A percentile compares a stretch with the other conserved stretches of the same genome.
Evolutionary conservation across 1,284 basidiomycete species (phyloP).

Genomic region (Exobasidium rhododendri): DNA sequence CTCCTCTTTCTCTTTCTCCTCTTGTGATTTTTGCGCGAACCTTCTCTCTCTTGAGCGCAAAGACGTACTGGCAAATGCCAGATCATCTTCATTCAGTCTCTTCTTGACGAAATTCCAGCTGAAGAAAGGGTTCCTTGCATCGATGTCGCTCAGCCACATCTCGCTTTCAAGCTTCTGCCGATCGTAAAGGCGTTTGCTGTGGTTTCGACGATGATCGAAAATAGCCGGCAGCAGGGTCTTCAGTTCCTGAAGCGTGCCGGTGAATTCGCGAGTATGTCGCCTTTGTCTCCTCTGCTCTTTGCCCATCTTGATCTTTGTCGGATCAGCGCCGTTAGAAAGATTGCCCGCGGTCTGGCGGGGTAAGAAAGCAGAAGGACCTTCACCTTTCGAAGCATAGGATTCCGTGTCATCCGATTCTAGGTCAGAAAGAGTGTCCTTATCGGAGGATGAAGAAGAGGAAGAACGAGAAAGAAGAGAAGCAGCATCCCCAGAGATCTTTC

Average conservation of each 20-base stretch:
- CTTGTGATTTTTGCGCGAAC: background rate
- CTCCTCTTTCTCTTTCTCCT: background rate
- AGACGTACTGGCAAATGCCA: slow-evolving; percentile 32
- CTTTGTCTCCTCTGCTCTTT: slow-evolving; percentile 16
- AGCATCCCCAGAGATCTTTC: background rate
- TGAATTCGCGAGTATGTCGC: slow-evolving; percentile 35
- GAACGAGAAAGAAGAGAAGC: background rate
- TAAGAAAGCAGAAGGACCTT: slow-evolving; percentile 26
- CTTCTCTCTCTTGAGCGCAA: slow-evolving; percentile 38
- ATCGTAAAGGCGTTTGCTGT: slow-evolving; percentile 15
- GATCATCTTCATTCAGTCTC: slow-evolving; percentile 38
- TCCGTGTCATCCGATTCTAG: slow-evolving; percentile 23
- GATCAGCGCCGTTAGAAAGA: slow-evolving; percentile 26
- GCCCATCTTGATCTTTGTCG: slow-evolving; percentile 9
- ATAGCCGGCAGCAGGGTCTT: slow-evolving; percentile 41
- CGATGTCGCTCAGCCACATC: slow-evolving; percentile 32
- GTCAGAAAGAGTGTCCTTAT: slow-evolving; percentile 13
- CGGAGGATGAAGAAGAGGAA: slow-evolving; percentile 2
- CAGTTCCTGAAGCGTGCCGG: slow-evolving; percentile 38
- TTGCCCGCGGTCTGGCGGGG: slow-evolving; percentile 30
- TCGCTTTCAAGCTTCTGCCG: background rate
- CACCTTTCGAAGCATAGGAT: slow-evolving; percentile 1
- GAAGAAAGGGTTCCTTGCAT: slow-evolving; percentile 49
- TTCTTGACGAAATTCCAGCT: slow-evolving; percentile 41
- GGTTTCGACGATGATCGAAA: slow-evolving; percentile 21